A percentile compares a stretch with the other conserved stretches of the same genome.
phyloP scores from a whole-genome alignment of 306 rosid genomes.

The Trifolium subterraneum region DNA sequence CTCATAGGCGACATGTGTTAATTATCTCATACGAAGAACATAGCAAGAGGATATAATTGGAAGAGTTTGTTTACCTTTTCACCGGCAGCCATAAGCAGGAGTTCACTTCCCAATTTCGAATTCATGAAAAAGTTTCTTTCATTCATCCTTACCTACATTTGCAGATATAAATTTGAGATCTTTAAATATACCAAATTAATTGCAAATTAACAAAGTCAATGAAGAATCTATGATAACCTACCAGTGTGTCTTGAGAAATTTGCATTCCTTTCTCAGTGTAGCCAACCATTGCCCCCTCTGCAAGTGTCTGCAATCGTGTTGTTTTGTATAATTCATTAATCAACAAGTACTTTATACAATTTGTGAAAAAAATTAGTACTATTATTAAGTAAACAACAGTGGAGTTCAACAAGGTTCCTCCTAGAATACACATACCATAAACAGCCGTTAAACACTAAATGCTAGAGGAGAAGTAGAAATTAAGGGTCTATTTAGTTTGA shows the following conservation, averaged over 20 bases:
- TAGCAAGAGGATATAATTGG: slow-evolving; percentile 21
- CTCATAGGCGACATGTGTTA: slow-evolving; percentile 8
- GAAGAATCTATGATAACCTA: slow-evolving; percentile 44
- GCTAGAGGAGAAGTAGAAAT: not conserved
- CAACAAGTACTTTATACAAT: slow-evolving; percentile 29
- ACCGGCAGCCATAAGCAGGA: slow-evolving; percentile 77
- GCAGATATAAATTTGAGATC: not conserved
- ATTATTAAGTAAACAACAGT: not conserved
- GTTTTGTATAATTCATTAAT: slow-evolving; percentile 35
- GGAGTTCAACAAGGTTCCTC: slow-evolving; percentile 23
- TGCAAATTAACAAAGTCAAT: slow-evolving; percentile 6
- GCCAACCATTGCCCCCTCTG: slow-evolving; percentile 92
- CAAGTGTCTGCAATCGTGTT: slow-evolving; percentile 68
- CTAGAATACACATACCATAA: slow-evolving; percentile 4
- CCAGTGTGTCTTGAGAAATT: slow-evolving; percentile 81
- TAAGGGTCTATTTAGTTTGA: not conserved
- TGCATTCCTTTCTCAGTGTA: slow-evolving; percentile 91
- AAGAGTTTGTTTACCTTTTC: slow-evolving; percentile 70
- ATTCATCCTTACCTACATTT: slow-evolving; percentile 65
- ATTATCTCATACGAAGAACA: slow-evolving; percentile 14
- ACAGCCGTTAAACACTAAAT: slow-evolving; percentile 1
- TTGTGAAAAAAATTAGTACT: not conserved
- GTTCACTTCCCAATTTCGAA: slow-evolving; percentile 61
- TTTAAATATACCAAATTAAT: slow-evolving; percentile 24
- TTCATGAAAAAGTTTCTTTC: slow-evolving; percentile 62